Conservation (phyloP, 495 filamentous ascomycete genomes). For the Symbiotaphrina buchneri region DNA sequence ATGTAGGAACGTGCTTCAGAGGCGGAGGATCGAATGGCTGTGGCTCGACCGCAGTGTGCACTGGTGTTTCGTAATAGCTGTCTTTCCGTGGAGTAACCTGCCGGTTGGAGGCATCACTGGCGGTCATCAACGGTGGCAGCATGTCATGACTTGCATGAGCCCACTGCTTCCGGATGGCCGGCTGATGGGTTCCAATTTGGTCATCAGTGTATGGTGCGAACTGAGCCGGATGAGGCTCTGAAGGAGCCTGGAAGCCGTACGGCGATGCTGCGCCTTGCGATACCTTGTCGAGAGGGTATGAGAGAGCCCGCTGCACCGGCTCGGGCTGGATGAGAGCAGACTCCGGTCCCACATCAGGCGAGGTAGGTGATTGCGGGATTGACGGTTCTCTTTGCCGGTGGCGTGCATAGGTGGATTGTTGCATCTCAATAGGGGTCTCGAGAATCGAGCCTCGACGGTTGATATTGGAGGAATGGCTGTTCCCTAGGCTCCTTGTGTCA, state of each 20-base stretch:
- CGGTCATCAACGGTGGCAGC: background rate
- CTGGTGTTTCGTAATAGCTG: no score
- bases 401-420: slow-evolving; percentile 1
- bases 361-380: slow-evolving; percentile 5
- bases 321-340: background rate
- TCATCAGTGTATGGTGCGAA: background rate
- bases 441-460: background rate
- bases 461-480: background rate
- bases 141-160: background rate
- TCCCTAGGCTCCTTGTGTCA: background rate
- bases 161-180: background rate
- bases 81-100: no score
- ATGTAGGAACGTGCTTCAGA: slow-evolving; percentile 1
- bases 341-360: slow-evolving; percentile 1
- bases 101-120: background rate
- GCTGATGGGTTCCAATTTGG: background rate
- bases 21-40: slow-evolving; percentile 5
- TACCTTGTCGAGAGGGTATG: slow-evolving; percentile 3
- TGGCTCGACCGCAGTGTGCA: background rate
- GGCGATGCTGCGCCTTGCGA: background rate
- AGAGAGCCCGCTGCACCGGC: background rate
- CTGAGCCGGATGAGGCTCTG: background rate
- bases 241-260: background rate
- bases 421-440: slow-evolving; percentile 2
- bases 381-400: background rate